Percentiles rank a stretch among this genome's conserved stretches.
Conservation (phyloP, 208 protist genomes). For the Endotrypanum monterogeii region DNA sequence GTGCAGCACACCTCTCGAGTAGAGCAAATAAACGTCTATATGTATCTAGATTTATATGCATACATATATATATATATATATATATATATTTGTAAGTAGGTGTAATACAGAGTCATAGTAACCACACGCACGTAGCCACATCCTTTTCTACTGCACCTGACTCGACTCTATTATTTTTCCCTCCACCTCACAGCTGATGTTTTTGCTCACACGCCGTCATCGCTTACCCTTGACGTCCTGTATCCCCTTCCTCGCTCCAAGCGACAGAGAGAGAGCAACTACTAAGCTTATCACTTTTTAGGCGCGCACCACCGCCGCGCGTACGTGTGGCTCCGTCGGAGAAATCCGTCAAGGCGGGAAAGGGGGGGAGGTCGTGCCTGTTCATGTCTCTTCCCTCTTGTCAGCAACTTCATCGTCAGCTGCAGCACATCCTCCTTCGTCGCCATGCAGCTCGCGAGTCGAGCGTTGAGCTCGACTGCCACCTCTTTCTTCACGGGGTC, state of each 20-base stretch:
- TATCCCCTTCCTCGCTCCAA: neutral
- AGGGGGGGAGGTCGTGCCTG: neutral
- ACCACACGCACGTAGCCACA: no score
- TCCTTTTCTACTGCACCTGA: no score
- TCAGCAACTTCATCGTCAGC: neutral
- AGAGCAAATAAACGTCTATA: no score
- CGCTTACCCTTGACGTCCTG: neutral
- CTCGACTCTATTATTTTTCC: no score
- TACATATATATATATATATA: no score
- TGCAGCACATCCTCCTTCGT: neutral
- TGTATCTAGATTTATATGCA: no score
- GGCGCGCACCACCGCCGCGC: neutral
- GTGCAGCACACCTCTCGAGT: no score
- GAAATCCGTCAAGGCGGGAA: neutral
- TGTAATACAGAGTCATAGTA: no score
- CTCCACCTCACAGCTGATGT: no score
- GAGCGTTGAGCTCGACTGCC: conserved; percentile 29
- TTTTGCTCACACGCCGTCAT: no score
- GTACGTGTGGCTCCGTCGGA: neutral
- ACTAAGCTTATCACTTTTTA: neutral
- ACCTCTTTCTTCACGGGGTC: conserved; percentile 75
- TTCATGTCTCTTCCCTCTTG: neutral
- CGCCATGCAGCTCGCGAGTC: conserved; percentile 1
- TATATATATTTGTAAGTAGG: no score
- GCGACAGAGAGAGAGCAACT: neutral